Percentiles rank a stretch among this genome's conserved stretches.
Conservation (phyloP, 2,329 filamentous ascomycete species). For the Phialophora macrospora region DNA sequence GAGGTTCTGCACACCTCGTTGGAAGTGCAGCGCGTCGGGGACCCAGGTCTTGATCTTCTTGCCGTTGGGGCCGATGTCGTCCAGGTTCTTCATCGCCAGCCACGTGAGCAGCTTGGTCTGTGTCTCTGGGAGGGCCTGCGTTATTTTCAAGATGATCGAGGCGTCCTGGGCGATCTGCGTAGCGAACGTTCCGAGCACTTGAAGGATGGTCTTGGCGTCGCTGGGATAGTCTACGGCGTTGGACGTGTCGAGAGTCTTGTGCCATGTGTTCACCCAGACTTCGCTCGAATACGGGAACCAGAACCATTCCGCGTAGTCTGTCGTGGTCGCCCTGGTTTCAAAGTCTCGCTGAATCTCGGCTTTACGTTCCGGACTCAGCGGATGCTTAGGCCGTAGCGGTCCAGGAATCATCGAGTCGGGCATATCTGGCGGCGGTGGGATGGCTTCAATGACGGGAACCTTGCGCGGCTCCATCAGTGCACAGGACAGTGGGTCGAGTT, state of each 20-base stretch:
- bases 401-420: slow-evolving; percentile 29
- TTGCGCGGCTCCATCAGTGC: slow-evolving; percentile 55
- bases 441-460: slow-evolving; percentile 38
- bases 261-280: slow-evolving; percentile 56
- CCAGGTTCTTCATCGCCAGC: slow-evolving; percentile 36
- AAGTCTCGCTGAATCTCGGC: slow-evolving; percentile 45
- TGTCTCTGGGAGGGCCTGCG: slow-evolving; percentile 25
- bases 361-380: slow-evolving; percentile 27
- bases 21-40: slow-evolving; percentile 55
- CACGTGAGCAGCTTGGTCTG: slow-evolving; percentile 35
- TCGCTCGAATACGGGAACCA: slow-evolving; percentile 56
- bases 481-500: slow-evolving; percentile 55
- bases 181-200: slow-evolving; percentile 33
- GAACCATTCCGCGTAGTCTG: slow-evolving; percentile 58
- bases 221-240: slow-evolving; percentile 31
- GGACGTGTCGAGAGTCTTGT: slow-evolving; percentile 39
- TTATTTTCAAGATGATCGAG: slow-evolving; percentile 26
- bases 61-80: slow-evolving; percentile 29
- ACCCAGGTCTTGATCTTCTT: slow-evolving; percentile 49
- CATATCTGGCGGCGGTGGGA: slow-evolving; percentile 33
- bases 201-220: slow-evolving; percentile 32
- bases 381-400: slow-evolving; percentile 28
- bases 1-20: slow-evolving; percentile 55
- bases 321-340: slow-evolving; percentile 46
- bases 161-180: slow-evolving; percentile 33